Conservation (phyloP, 306 rosid genomes). For the Trichosanthes cucumerina region DNA sequence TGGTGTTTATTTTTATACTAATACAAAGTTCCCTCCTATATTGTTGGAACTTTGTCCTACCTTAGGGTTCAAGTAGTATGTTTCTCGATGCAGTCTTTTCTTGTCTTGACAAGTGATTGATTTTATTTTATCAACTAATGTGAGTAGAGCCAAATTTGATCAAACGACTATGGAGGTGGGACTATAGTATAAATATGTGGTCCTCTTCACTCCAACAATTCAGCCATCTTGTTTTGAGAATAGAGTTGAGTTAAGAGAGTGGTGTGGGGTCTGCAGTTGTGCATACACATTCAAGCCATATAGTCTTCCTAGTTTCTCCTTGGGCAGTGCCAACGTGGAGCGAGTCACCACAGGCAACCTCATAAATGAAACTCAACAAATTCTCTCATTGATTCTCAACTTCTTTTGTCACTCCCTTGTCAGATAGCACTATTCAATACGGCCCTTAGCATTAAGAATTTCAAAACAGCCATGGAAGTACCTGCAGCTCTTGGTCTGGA, state of each 20-base stretch:
- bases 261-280: neutral
- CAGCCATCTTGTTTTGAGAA: neutral
- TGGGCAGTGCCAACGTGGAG: neutral
- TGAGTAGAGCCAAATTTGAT: neutral
- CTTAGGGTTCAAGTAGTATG: neutral
- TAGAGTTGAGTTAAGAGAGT: neutral
- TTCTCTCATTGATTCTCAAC: conserved; percentile 6
- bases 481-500: conserved; percentile 88
- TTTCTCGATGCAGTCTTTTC: neutral
- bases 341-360: neutral
- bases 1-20: too few relatives aligned
- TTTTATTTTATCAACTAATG: neutral
- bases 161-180: neutral
- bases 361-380: neutral
- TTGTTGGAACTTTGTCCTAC: neutral
- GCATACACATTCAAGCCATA: neutral
- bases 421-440: conserved; percentile 84
- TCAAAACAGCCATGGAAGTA: conserved; percentile 89
- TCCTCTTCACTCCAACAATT: neutral
- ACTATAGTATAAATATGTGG: neutral
- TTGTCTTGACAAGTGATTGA: neutral
- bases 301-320: neutral
- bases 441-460: conserved; percentile 67
- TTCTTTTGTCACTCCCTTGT: neutral
- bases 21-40: neutral